Base-by-base conservation (phyloP, 2,329 filamentous ascomycete species). In the Raffaelea ambrosiae region DNA sequence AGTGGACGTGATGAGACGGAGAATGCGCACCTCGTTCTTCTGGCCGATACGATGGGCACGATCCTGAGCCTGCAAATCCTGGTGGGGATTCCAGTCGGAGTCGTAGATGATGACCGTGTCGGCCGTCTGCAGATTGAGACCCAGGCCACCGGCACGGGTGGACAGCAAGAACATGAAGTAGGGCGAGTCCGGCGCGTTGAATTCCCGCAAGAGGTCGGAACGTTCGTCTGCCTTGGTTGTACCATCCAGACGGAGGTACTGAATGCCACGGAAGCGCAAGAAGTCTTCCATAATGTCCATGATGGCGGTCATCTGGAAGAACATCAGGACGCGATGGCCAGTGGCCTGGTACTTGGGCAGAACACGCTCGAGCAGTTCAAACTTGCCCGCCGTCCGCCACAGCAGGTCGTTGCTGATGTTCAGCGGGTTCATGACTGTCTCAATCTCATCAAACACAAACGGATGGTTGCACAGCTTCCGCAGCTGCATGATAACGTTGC, bases 201-300 rank as follows among this genome's bases (percentile, higher is more conserved):
- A 98, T 40, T 86, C 74, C 59, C 79, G 85, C 51, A 98, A 71
- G 48, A 98, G 74, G 45, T 95, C 89, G 1, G 90, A 96, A 55
- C 93, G 88, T 67, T 98, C 93, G 61, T 98, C 93, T 1, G 93
- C 90, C 65, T 98, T 98, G 41, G 93, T 98, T 1, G 89, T 93
- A 71, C 93, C 93, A 61, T 98, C 93, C 51, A 98, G 75, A 63
- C 93, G 89, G 55, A 98, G 76, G 63, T 95, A 98, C 60, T 86
- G 77, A 56, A 95, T 75, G 42, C 84, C 85, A 54, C 88, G 80
- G 60, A 88, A 84, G 3, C 91, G 84, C 53, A 98, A 69, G 64
- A 95, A 98, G 64, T 98, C 93, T 59, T 98, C 93, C 93, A 98
- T 97, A 61, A 98, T 98, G 68, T 98, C 95, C 93, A 98, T 98